Conservation (phyloP, 1,139 yeast species). For the Candida sojae region DNA sequence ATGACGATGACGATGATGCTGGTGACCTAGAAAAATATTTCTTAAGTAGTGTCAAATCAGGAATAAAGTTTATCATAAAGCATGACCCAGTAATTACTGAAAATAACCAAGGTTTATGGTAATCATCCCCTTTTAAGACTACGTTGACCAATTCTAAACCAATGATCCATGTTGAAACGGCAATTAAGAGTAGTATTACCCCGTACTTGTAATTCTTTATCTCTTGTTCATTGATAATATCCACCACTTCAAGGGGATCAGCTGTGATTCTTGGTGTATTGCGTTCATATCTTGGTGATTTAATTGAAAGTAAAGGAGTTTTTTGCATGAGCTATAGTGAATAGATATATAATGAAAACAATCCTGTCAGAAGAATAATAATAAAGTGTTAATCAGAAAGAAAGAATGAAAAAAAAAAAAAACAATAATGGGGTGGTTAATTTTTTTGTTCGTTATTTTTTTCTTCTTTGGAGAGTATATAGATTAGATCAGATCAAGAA, state of each 20-base stretch:
- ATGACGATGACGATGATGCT: no score
- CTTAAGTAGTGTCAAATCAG: conserved; percentile 25
- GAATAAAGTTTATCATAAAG: conserved; percentile 45
- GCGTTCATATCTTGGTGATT: conserved; percentile 6
- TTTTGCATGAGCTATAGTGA: conserved; percentile 1
- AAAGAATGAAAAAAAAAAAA: neutral
- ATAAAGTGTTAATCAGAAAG: neutral
- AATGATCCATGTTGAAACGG: conserved; percentile 48
- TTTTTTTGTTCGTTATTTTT: no score
- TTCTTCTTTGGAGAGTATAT: no score
- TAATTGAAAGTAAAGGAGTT: conserved; percentile 5
- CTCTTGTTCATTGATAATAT: conserved; percentile 49
- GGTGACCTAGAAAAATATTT: neutral
- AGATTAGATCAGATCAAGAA: no score
- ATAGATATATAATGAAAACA: neutral
- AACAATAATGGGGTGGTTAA: no score
- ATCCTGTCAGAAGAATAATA: neutral
- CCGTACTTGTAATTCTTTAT: conserved; percentile 45
- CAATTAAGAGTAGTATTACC: conserved; percentile 37
- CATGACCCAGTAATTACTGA: conserved; percentile 50
- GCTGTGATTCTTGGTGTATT: conserved; percentile 16
- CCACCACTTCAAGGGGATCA: conserved; percentile 42
- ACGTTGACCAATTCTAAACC: conserved; percentile 52
- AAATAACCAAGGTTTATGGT: conserved; percentile 49
- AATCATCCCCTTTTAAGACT: conserved; percentile 49